phyloP scores from a whole-genome alignment of 371 early-diverging fungal species.

The Capniomyces stellatus region DNA sequence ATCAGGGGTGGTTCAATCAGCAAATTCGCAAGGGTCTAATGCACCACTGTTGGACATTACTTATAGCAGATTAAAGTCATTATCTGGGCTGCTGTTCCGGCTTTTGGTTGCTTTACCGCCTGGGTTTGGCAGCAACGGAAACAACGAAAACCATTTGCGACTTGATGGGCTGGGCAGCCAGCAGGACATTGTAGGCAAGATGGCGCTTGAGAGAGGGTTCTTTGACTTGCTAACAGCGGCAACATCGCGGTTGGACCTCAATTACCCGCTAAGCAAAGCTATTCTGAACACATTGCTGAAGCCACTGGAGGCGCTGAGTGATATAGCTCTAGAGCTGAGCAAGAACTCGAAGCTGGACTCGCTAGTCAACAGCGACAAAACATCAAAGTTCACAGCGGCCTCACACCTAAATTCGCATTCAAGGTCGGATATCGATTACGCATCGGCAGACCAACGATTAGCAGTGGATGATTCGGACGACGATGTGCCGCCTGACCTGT shows the following conservation, averaged over 20 bases:
- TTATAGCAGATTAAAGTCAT: conserved; percentile 8
- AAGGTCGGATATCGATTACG: conserved; percentile 14
- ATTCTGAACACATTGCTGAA: conserved; percentile 59
- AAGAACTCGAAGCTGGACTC: conserved; percentile 16
- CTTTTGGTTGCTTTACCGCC: conserved; percentile 37
- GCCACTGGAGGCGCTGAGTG: conserved; percentile 73
- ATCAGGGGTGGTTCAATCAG: too few species aligned
- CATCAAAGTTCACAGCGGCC: conserved; percentile 15
- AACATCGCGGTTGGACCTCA: conserved; percentile 70
- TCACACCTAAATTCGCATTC: neutral
- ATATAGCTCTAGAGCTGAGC: conserved; percentile 68
- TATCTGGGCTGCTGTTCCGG: conserved; percentile 32
- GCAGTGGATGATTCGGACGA: conserved; percentile 23
- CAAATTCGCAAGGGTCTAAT: too few species aligned
- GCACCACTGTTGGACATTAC: conserved; percentile 15
- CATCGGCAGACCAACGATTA: conserved; percentile 11
- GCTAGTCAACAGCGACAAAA: conserved; percentile 24
- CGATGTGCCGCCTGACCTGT: conserved; percentile 64
- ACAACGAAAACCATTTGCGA: neutral
- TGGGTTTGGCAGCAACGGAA: neutral
- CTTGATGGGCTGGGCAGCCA: neutral
- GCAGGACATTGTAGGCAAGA: conserved; percentile 32
- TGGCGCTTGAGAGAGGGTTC: conserved; percentile 81
- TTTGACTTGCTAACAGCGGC: conserved; percentile 59
- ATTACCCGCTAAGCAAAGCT: conserved; percentile 61